Percentiles rank a stretch among this genome's conserved stretches.
Evolutionary conservation across 768 basidiomycete species (phyloP).

Genomic region (Boletus vinaceobasis): DNA sequence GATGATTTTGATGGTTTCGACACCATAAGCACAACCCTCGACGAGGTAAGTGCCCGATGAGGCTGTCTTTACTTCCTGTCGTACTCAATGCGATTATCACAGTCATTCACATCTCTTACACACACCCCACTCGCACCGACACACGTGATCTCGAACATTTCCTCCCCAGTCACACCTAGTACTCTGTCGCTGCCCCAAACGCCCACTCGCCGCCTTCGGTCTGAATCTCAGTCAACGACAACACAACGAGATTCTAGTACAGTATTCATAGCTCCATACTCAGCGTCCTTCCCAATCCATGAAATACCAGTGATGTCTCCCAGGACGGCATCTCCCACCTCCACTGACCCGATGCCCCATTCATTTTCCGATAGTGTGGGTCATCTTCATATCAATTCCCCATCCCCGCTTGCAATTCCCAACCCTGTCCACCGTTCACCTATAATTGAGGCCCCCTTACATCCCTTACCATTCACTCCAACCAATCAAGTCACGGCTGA

Average conservation of each 20-base stretch:
- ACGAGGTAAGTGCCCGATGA: slow-evolving; percentile 42
- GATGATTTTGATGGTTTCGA: slow-evolving; percentile 18
- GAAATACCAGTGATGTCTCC: slow-evolving; percentile 3
- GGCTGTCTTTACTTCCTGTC: not conserved
- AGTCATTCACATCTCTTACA: slow-evolving; percentile 47
- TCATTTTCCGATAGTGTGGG: not conserved
- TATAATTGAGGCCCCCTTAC: not conserved
- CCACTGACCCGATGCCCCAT: not conserved
- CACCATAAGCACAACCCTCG: slow-evolving; percentile 33
- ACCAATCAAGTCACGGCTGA: slow-evolving; percentile 17
- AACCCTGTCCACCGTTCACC: not conserved
- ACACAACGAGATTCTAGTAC: slow-evolving; percentile 1
- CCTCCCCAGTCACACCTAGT: slow-evolving; percentile 24
- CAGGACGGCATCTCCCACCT: not conserved
- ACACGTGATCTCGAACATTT: slow-evolving; percentile 43
- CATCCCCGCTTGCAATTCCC: slow-evolving; percentile 14
- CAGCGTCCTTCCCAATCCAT: not conserved
- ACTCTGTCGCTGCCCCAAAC: slow-evolving; percentile 15
- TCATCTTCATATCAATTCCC: not conserved
- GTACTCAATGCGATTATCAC: not conserved
- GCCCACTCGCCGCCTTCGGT: slow-evolving; percentile 13
- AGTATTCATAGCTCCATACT: not conserved
- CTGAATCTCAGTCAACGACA: slow-evolving; percentile 18
- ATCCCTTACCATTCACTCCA: slow-evolving; percentile 16
- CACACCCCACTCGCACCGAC: slow-evolving; percentile 49